Conservation (phyloP, 257 asterid species). For the Echium plantagineum region DNA sequence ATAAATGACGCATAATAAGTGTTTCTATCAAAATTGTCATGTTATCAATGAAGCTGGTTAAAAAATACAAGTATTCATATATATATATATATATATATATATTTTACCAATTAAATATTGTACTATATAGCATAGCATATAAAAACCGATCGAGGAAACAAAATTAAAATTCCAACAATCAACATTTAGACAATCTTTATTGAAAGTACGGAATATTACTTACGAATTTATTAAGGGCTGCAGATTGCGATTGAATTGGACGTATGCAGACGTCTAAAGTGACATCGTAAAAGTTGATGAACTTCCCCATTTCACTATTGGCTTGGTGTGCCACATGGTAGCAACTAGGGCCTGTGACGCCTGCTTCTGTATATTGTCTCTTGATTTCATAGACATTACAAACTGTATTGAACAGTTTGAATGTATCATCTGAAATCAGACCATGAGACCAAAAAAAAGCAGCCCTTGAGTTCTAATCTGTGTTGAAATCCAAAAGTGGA, state of each 20-base stretch:
- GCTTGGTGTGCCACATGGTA: slow-evolving; percentile 48
- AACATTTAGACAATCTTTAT: too few species aligned
- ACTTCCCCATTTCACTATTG: slow-evolving; percentile 51
- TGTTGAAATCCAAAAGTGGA: slow-evolving; percentile 55
- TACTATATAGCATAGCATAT: too few species aligned
- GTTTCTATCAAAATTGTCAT: slow-evolving; percentile 1
- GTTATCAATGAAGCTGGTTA: not conserved
- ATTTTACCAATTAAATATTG: not conserved
- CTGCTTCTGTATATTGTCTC: slow-evolving; percentile 60
- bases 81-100: too few species aligned
- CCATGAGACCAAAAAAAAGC: too few species aligned
- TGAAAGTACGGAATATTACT: too few species aligned
- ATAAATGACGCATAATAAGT: too few species aligned
- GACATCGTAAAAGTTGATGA: slow-evolving; percentile 64
- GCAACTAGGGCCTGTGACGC: slow-evolving; percentile 46
- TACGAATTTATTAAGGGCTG: slow-evolving; percentile 40
- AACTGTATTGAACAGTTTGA: slow-evolving; percentile 36
- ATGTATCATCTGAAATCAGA: slow-evolving; percentile 57
- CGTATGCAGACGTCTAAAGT: slow-evolving; percentile 69
- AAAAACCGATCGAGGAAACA: too few species aligned
- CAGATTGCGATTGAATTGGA: slow-evolving; percentile 51
- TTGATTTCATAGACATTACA: slow-evolving; percentile 62
- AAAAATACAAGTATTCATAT: too few species aligned
- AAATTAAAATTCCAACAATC: too few species aligned
- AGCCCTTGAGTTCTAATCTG: slow-evolving; percentile 65